phyloP scores from a whole-genome alignment of 1,139 yeast genomes.

The Candida sojae region DNA sequence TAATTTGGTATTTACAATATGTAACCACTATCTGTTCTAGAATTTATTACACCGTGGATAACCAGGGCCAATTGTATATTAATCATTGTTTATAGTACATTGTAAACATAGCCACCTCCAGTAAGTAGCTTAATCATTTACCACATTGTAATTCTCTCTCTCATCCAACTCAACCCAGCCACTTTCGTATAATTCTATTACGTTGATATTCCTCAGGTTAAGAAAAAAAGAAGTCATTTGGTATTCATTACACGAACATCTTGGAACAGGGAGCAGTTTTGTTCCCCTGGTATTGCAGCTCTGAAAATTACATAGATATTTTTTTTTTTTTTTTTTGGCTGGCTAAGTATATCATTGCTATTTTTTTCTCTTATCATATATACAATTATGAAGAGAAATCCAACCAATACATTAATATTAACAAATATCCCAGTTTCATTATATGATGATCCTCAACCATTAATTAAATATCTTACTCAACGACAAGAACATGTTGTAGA shows the following conservation, averaged over 20 bases:
- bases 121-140: too few species aligned
- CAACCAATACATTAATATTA: conserved; percentile 44
- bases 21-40: too few species aligned
- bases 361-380: neutral
- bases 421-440: conserved; percentile 28
- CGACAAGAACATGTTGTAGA: conserved; percentile 30
- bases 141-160: too few species aligned
- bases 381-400: conserved; percentile 15
- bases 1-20: too few species aligned
- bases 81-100: too few species aligned
- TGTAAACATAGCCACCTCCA: too few species aligned
- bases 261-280: neutral
- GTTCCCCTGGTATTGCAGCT: too few species aligned
- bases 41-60: too few species aligned
- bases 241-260: neutral
- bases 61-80: too few species aligned
- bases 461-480: conserved; percentile 26
- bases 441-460: conserved; percentile 27
- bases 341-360: neutral
- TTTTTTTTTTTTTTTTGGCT: neutral
- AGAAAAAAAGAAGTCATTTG: neutral
- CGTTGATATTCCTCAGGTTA: too few species aligned
- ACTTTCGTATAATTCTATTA: too few species aligned
- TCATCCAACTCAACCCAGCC: too few species aligned
- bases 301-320: neutral